Evolutionary conservation across 129 eudicot species (phyloP).

Genomic region (Daucus carota): DNA sequence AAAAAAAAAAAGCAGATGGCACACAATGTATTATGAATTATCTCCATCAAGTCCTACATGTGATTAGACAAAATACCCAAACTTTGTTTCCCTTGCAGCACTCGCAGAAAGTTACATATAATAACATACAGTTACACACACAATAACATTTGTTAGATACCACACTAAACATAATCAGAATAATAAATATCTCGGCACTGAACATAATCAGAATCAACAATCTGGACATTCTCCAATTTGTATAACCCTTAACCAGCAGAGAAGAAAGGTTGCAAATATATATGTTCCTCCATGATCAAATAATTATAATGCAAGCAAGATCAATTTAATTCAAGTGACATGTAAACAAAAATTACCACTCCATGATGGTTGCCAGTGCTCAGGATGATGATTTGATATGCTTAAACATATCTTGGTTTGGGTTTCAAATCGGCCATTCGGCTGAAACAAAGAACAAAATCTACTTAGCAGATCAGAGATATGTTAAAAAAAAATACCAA

Average conservation of each 20-base stretch:
- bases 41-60: too few species aligned
- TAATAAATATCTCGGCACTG: background rate
- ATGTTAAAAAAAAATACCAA: background rate
- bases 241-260: background rate
- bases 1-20: background rate
- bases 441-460: slow-evolving; percentile 37
- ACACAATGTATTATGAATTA: too few species aligned
- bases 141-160: background rate
- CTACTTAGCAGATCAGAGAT: background rate
- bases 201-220: background rate
- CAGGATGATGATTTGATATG: slow-evolving; percentile 98
- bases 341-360: slow-evolving; percentile 45
- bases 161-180: too few species aligned
- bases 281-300: background rate
- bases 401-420: slow-evolving; percentile 98
- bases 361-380: slow-evolving; percentile 99
- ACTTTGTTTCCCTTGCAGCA: too few species aligned
- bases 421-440: slow-evolving; percentile 97
- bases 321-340: background rate
- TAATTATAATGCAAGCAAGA: background rate
- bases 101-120: background rate
- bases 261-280: background rate
- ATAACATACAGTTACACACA: background rate
- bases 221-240: background rate
- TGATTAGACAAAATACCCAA: too few species aligned